Base-by-base conservation (phyloP, 306 rosid species). In the Lotus japonicus region DNA sequence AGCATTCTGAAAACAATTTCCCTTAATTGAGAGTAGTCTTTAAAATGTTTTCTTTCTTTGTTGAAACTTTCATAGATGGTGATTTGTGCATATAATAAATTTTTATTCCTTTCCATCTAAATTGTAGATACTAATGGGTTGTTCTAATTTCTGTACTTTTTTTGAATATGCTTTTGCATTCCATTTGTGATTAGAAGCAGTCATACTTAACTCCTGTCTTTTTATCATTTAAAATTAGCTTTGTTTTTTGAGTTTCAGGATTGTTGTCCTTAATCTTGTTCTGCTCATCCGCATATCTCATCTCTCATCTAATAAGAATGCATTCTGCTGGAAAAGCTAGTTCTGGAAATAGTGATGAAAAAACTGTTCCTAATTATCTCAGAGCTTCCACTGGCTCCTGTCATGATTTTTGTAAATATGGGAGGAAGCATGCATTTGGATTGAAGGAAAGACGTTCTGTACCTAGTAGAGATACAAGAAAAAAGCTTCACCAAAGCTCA, bases 331-430 rank as follows among this genome's bases (percentile, higher is more conserved):
- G 85, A 57, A 88, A 76, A 56, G 72, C 75, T 50, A 66, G 72
- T 35, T 43, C 77, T 4, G 83, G 70, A 33, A 80, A 58, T 39
- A 73, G 69, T 10, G 74, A 43, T 58, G 84, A 74, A 62, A 75
- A 68, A 43, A 0, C 21, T 52, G 50, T 74, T 71, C 96, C 99
- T 44, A 82, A 18, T 77, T 90, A 90, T 80, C 95, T 83, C 65
- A 84, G 96, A 81, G 91, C 91, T 53, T 88, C 96, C 23, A 72
- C 85, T 2, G 96, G 95, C 56, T 95, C 99, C 44, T 95, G 99
- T 82, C 99, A 95, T 66, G 97, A 95, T 67, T 11, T 81, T 21
- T 95, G 99, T 76, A 95, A 90, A 77, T 87, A 75, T 71, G 99
- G 97, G 55, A 21, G 61, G 75, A 66, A 76, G 63, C 82, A 82